phyloP scores from a whole-genome alignment of 1,284 basidiomycete species.

The Microbotryomycetes sp. region DNA sequence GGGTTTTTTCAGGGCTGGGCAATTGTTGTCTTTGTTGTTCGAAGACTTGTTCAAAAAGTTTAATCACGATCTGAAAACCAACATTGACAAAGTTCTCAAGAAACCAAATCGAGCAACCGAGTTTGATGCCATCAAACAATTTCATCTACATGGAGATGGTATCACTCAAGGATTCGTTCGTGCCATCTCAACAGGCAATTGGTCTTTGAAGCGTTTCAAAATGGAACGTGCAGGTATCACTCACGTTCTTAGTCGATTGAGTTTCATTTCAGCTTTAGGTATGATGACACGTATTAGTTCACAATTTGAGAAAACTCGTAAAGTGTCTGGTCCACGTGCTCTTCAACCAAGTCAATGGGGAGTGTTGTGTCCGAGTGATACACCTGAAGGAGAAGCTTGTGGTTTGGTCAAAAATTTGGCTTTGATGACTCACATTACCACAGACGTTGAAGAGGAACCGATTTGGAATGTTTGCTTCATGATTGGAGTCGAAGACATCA shows the following conservation, averaged over 20 bases:
- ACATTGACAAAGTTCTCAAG: constrained; percentile 96
- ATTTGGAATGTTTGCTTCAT: constrained; percentile 84
- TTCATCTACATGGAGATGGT: constrained; percentile 77
- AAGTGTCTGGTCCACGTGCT: constrained; percentile 95
- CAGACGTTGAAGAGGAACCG: constrained; percentile 94
- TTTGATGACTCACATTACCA: constrained; percentile 99
- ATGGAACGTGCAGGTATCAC: constrained; percentile 99
- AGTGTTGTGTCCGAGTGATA: constrained; percentile 96
- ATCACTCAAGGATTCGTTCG: constrained; percentile 95
- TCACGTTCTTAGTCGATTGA: constrained; percentile 89
- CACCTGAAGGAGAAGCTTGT: constrained; percentile 98
- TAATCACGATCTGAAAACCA: constrained; percentile 89
- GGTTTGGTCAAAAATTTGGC: constrained; percentile 98
- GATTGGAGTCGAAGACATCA: constrained; percentile 96
- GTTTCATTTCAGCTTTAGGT: constrained; percentile 94
- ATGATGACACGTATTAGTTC: constrained; percentile 99
- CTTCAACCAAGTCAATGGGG: constrained; percentile 99
- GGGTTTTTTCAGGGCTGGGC: constrained; percentile 66
- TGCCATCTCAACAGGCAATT: constrained; percentile 98
- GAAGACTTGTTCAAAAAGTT: constrained; percentile 99
- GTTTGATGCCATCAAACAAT: constrained; percentile 91
- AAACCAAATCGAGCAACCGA: constrained; percentile 92
- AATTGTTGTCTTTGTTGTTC: constrained; percentile 88
- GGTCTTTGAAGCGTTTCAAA: constrained; percentile 98
- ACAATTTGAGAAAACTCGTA: constrained; percentile 99